These are phyloP conservation scores for Linaria vulgaris DNA, from an alignment of 257 asterid species.

Conservation along the genomic window DNA sequence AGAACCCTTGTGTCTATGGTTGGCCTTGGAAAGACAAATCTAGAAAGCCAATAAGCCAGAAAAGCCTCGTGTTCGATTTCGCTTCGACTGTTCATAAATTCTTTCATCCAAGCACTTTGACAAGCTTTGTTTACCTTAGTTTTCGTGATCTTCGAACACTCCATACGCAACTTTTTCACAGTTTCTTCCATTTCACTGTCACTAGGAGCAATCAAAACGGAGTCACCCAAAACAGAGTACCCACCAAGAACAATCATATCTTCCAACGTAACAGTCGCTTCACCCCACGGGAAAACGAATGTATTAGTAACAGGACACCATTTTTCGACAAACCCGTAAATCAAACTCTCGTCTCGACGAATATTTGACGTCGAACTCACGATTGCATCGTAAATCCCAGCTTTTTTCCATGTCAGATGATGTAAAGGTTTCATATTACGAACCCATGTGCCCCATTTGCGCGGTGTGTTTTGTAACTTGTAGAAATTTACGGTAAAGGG, in stretches of 20 bases:
- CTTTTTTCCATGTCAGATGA: too few relatives aligned
- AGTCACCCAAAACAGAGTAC: conserved; percentile 36
- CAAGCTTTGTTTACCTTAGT: not conserved
- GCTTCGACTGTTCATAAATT: conserved; percentile 27
- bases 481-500: not conserved
- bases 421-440: not conserved
- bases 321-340: conserved; percentile 26
- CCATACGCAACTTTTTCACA: not conserved
- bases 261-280: conserved; percentile 44
- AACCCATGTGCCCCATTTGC: conserved; percentile 27
- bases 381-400: conserved; percentile 22
- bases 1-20: not conserved
- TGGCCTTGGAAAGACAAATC: conserved; percentile 23
- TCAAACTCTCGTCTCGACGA: conserved; percentile 14
- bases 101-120: conserved; percentile 12
- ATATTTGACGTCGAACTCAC: conserved; percentile 10
- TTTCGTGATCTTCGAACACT: not conserved
- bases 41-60: conserved; percentile 37
- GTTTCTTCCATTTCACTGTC: not conserved
- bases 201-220: conserved; percentile 12
- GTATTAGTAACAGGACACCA: conserved; percentile 38
- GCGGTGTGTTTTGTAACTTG: conserved; percentile 12
- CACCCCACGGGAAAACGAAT: conserved; percentile 45
- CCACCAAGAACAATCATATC: conserved; percentile 41
- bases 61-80: conserved; percentile 38